These are phyloP conservation scores for Mycena galopus DNA, from an alignment of 768 basidiomycete genomes.

Conservation along the genomic window DNA sequence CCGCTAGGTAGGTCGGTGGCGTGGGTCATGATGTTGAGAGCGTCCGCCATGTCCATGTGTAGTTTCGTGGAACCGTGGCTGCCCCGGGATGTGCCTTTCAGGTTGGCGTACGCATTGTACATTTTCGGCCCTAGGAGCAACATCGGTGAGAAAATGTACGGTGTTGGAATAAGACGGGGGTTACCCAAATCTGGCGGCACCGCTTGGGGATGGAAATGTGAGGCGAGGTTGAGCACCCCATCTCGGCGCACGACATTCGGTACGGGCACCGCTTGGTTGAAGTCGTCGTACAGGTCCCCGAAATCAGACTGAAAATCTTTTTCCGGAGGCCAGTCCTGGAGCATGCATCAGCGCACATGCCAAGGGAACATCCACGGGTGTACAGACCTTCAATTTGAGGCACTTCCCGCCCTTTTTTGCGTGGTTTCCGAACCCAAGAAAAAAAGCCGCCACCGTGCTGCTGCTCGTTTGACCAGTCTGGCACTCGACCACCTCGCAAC, in stretches of 20 bases:
- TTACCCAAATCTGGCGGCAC: conserved; percentile 84
- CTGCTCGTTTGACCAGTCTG: too few species aligned
- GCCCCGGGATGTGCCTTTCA: conserved; percentile 42
- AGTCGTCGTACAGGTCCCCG: conserved; percentile 89
- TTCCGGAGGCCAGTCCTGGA: conserved; percentile 94
- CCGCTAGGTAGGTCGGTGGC: conserved; percentile 68
- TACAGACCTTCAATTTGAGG: too few species aligned
- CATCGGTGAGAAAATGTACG: not conserved
- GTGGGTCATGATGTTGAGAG: conserved; percentile 90
- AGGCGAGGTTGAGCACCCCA: conserved; percentile 88
- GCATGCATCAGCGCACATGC: not conserved
- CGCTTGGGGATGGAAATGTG: conserved; percentile 89
- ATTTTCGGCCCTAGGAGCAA: conserved; percentile 81
- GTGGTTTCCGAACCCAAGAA: too few species aligned
- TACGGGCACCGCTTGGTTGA: conserved; percentile 83
- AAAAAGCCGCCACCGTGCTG: too few species aligned
- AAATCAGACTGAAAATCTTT: conserved; percentile 86
- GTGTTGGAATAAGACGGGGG: conserved; percentile 32
- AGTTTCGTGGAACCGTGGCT: conserved; percentile 90
- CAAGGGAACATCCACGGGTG: too few species aligned
- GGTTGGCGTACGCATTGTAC: conserved; percentile 90
- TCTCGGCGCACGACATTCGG: conserved; percentile 91
- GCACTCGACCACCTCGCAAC: too few species aligned
- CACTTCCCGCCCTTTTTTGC: too few species aligned
- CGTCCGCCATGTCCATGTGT: conserved; percentile 96